phyloP scores from a whole-genome alignment of 1,139 yeast genomes.

The Candida albicans region DNA sequence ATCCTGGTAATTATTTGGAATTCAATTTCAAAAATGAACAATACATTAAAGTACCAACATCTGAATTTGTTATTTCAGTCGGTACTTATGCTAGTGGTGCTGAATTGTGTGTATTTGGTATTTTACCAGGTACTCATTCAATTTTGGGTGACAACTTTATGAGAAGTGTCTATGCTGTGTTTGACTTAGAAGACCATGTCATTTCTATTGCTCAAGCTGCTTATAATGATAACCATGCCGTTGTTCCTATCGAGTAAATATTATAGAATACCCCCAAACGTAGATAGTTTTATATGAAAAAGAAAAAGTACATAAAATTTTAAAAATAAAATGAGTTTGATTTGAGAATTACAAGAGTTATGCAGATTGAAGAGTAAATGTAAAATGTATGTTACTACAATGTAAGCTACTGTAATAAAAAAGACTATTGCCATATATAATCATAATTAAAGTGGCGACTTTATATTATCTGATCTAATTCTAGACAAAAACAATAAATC shows the following conservation, averaged over 20 bases:
- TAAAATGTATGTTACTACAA: too few species aligned
- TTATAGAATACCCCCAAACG: too few species aligned
- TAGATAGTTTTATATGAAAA: background rate
- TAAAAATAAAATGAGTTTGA: background rate
- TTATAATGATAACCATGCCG: constrained; percentile 27
- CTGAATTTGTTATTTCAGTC: constrained; percentile 19
- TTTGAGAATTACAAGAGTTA: too few species aligned
- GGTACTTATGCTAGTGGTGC: constrained; percentile 13
- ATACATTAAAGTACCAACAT: constrained; percentile 26
- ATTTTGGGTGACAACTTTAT: constrained; percentile 40
- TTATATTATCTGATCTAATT: too few species aligned
- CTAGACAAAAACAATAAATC: too few species aligned
- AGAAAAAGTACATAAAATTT: background rate
- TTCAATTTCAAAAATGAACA: constrained; percentile 27
- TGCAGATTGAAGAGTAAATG: too few species aligned
- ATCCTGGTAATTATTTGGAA: constrained; percentile 22
- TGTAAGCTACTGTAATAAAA: too few species aligned
- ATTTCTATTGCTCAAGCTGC: constrained; percentile 40
- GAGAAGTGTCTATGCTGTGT: constrained; percentile 38
- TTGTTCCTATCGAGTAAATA: constrained; percentile 15
- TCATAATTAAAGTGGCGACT: too few species aligned
- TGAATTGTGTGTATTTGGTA: constrained; percentile 17
- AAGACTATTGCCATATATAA: too few species aligned
- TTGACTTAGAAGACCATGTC: constrained; percentile 38
- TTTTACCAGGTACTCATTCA: constrained; percentile 13